phyloP scores from a whole-genome alignment of 163 green algal species.

The Scenedesmus sp. region DNA sequence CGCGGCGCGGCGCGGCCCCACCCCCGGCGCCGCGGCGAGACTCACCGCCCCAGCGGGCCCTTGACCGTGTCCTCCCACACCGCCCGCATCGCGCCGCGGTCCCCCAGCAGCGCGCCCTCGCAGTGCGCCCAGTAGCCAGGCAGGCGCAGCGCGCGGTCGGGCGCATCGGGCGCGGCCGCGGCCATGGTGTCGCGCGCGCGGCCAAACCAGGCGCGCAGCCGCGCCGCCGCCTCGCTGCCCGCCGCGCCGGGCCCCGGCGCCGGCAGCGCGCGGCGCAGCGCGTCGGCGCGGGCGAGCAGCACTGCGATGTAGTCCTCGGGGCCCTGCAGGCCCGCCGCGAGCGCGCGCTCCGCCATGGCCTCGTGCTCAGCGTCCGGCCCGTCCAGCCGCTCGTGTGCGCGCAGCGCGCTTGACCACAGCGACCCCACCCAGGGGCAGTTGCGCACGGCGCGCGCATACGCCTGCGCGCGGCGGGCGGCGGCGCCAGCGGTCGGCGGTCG shows the following conservation, averaged over 20 bases:
- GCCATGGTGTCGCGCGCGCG: constrained; percentile 55
- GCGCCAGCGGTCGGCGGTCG: neutral
- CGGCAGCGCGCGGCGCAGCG: constrained; percentile 51
- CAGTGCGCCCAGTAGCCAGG: constrained; percentile 79
- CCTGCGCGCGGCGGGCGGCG: constrained; percentile 5
- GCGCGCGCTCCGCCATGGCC: constrained; percentile 54
- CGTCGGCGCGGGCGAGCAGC: constrained; percentile 73
- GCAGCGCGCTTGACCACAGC: constrained; percentile 77
- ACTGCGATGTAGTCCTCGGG: constrained; percentile 82
- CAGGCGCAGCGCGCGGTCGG: constrained; percentile 63
- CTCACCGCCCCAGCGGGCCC: constrained; percentile 43
- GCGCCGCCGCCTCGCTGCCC: neutral
- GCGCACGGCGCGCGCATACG: constrained; percentile 75
- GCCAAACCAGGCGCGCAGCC: constrained; percentile 59
- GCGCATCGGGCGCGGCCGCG: constrained; percentile 65
- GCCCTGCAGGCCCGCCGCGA: constrained; percentile 73
- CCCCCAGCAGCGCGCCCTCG: constrained; percentile 58
- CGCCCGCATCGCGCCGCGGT: constrained; percentile 58
- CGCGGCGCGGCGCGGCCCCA: too few species aligned
- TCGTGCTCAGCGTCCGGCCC: constrained; percentile 50
- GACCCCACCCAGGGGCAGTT: constrained; percentile 91
- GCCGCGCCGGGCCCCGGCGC: neutral
- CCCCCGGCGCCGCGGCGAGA: neutral
- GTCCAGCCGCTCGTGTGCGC: constrained; percentile 62
- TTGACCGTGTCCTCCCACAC: constrained; percentile 81